These are phyloP conservation scores for Naganishia randhawae DNA, from an alignment of 768 basidiomycete genomes.

Conservation along the genomic window DNA sequence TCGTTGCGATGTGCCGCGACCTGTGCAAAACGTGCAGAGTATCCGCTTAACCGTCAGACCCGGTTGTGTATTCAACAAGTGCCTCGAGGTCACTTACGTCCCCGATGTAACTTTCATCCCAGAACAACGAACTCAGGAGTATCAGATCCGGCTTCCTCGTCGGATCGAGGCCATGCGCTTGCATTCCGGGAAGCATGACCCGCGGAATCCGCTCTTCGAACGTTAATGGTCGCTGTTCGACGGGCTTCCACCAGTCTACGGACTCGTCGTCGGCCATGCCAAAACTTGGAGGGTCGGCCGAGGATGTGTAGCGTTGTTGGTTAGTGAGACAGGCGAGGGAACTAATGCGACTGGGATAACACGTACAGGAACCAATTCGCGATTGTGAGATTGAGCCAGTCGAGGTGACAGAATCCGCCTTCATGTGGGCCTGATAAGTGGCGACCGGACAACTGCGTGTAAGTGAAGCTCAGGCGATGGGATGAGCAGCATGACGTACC, in stretches of 20 bases:
- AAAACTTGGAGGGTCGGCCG: constrained; percentile 25
- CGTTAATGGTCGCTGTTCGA: constrained; percentile 31
- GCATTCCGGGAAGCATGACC: constrained; percentile 31
- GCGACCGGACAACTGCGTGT: too few relatives aligned
- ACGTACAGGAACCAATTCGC: constrained; percentile 37
- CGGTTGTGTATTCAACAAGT: too few relatives aligned
- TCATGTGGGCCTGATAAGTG: constrained; percentile 25
- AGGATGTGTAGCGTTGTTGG: neutral
- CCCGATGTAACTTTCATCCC: constrained; percentile 34
- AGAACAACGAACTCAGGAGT: constrained; percentile 33
- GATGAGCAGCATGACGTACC: neutral
- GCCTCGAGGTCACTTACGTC: too few relatives aligned
- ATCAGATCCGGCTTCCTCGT: constrained; percentile 31
- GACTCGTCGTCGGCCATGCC: constrained; percentile 34
- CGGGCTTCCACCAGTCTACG: constrained; percentile 23
- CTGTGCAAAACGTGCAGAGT: too few relatives aligned
- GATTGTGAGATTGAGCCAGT: constrained; percentile 31
- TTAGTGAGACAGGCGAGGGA: neutral
- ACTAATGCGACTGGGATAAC: too few relatives aligned
- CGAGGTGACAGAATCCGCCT: constrained; percentile 30
- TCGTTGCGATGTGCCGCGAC: neutral
- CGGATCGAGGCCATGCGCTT: neutral
- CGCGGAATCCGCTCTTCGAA: constrained; percentile 32
- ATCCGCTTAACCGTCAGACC: too few relatives aligned
- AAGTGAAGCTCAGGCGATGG: too few relatives aligned